phyloP scores from a whole-genome alignment of 805 yeast species.

The Ogataea glucozyma region DNA sequence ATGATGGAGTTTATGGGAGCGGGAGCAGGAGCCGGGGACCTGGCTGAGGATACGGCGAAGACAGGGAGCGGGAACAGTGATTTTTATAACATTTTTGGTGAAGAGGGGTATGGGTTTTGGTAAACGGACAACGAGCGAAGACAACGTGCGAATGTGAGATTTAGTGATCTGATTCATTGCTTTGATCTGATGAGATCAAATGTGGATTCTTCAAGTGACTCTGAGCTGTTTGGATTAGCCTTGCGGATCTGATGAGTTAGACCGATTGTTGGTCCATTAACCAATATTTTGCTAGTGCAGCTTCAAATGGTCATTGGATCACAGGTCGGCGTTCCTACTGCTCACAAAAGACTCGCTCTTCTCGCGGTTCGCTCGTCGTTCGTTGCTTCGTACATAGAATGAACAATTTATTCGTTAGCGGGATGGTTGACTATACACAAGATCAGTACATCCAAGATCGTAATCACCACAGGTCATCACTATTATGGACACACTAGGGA shows the following conservation, averaged over 20 bases:
- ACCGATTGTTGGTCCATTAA: too few relatives aligned
- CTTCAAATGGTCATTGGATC: too few relatives aligned
- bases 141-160: not conserved
- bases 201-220: too few relatives aligned
- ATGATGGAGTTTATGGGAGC: constrained; percentile 14
- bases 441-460: too few relatives aligned
- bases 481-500: too few relatives aligned
- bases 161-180: not conserved
- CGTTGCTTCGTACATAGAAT: not conserved
- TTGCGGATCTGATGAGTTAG: too few relatives aligned
- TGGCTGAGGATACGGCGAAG: too few relatives aligned
- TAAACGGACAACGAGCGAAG: constrained; percentile 6
- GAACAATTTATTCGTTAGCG: constrained; percentile 5
- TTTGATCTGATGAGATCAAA: not conserved
- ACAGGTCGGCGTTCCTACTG: too few relatives aligned
- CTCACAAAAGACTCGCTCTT: not conserved
- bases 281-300: too few relatives aligned
- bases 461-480: too few relatives aligned
- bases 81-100: constrained; percentile 24
- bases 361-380: not conserved
- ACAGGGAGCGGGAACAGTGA: constrained; percentile 9
- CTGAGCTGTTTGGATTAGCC: too few relatives aligned
- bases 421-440: not conserved
- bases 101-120: constrained; percentile 34
- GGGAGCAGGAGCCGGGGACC: not conserved